Percentiles rank a stretch among this genome's conserved stretches.
Evolutionary conservation across 2,329 filamentous ascomycete species (phyloP).

Genomic region (Alternaria ventricosa): DNA sequence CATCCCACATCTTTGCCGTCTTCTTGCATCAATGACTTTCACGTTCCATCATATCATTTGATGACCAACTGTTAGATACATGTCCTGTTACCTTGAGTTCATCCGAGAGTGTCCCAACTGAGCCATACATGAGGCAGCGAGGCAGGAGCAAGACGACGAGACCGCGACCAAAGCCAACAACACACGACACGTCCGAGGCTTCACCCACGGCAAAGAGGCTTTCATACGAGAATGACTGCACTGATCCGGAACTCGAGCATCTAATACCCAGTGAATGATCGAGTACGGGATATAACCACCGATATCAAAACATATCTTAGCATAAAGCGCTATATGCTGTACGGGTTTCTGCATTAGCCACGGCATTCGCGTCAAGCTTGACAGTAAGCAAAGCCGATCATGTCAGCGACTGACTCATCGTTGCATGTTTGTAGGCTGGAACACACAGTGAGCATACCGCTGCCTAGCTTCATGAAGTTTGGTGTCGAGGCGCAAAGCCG

Average conservation of each 20-base stretch:
- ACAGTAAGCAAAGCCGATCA: background rate
- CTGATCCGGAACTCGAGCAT: background rate
- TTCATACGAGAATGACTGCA: background rate
- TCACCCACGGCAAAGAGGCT: background rate
- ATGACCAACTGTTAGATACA: background rate
- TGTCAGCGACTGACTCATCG: background rate
- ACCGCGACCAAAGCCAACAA: background rate
- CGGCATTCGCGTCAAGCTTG: background rate
- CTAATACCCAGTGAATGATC: background rate
- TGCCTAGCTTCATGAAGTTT: background rate
- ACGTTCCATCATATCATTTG: background rate
- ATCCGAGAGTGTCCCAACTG: background rate
- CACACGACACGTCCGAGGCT: background rate
- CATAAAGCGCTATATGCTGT: background rate
- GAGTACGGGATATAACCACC: background rate
- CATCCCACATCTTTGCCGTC: background rate
- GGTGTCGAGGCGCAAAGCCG: background rate
- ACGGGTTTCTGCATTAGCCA: background rate
- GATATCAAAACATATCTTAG: background rate
- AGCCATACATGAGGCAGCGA: background rate
- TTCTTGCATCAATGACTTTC: background rate
- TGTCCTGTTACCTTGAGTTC: background rate
- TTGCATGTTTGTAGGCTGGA: background rate
- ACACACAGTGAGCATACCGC: background rate
- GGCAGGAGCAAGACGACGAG: background rate